Conservation (phyloP, 2,329 filamentous ascomycete species). For the Fusarium bactridioides region DNA sequence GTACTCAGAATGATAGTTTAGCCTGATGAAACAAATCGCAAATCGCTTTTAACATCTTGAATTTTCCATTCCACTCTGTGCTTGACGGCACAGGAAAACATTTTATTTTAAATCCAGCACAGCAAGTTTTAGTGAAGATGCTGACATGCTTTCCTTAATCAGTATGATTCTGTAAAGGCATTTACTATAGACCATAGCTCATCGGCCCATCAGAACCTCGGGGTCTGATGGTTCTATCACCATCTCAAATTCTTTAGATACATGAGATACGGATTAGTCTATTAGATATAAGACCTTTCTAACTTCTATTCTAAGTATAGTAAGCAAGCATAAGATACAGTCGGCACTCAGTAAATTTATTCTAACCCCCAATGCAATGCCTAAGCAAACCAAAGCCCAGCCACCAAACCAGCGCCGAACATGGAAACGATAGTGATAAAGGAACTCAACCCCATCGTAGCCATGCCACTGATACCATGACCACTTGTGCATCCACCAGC, state of each 20-base stretch:
- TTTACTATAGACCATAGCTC: too few relatives aligned
- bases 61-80: background rate
- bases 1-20: background rate
- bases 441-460: slow-evolving; percentile 7
- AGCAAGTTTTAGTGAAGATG: accelerated
- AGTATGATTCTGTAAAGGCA: accelerated
- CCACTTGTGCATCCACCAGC: slow-evolving; percentile 19
- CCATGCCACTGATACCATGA: slow-evolving; percentile 18
- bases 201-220: too few relatives aligned
- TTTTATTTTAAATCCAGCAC: too few relatives aligned
- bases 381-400: background rate
- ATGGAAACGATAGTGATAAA: background rate
- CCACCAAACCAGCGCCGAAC: slow-evolving; percentile 1
- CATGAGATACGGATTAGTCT: accelerated
- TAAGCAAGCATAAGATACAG: background rate
- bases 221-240: background rate
- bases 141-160: too few relatives aligned
- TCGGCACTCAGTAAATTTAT: too few relatives aligned
- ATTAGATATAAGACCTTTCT: background rate
- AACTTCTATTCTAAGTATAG: background rate
- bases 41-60: background rate
- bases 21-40: background rate
- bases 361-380: too few relatives aligned
- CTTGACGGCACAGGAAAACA: background rate
- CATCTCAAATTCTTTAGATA: accelerated